Conservation (phyloP, 495 filamentous ascomycete species). For the Talaromyces trachyspermus region DNA sequence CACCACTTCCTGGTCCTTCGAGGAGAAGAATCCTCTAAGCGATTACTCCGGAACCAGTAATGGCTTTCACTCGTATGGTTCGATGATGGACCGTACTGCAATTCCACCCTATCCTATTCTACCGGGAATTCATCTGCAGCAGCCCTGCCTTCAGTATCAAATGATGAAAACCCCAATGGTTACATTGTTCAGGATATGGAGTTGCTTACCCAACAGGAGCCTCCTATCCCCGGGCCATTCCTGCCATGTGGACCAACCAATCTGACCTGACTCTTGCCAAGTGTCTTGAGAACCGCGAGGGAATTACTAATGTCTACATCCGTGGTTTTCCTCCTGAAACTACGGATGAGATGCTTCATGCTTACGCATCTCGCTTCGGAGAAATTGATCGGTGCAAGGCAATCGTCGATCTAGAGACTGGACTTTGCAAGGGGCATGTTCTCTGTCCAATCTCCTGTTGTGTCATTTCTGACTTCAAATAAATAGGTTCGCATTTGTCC, state of each 20-base stretch:
- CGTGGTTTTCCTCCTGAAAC: constrained; percentile 90
- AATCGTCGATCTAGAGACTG: constrained; percentile 87
- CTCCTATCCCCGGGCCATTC: constrained; percentile 85
- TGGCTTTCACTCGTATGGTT: constrained; percentile 18
- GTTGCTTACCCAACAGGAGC: constrained; percentile 62
- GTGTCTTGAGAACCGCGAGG: constrained; percentile 81
- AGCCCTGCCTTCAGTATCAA: constrained; percentile 25
- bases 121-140: constrained; percentile 14
- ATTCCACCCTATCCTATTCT: constrained; percentile 19
- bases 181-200: constrained; percentile 61
- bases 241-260: constrained; percentile 69
- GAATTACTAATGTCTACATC: constrained; percentile 93
- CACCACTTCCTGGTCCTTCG: constrained; percentile 9
- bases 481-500: constrained; percentile 87
- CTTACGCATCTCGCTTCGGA: constrained; percentile 81
- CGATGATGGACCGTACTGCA: constrained; percentile 16
- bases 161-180: constrained; percentile 43
- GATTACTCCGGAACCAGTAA: constrained; percentile 4
- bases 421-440: constrained; percentile 87
- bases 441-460: neutral
- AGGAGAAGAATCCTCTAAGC: constrained; percentile 11
- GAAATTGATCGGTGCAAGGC: constrained; percentile 90
- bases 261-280: constrained; percentile 76
- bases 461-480: neutral
- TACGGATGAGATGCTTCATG: constrained; percentile 78